Conservation (phyloP, 371 early-diverging fungal genomes). For the Rhizopus arrhizus region DNA sequence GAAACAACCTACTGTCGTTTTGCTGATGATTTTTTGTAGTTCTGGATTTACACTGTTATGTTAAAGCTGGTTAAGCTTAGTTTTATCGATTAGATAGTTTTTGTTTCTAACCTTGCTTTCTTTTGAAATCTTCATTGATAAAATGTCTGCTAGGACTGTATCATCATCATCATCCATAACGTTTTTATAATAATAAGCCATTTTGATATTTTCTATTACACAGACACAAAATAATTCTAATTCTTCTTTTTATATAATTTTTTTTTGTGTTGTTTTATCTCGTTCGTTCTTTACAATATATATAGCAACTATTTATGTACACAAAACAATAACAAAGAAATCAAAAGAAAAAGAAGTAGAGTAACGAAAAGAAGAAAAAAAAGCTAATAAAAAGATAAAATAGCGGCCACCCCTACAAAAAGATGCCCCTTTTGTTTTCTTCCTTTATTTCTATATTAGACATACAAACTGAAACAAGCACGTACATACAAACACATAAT, state of each 20-base stretch:
- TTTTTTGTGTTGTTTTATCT: neutral
- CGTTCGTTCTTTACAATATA: neutral
- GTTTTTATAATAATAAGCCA: neutral
- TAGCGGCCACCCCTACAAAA: neutral
- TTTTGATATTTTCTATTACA: conserved; percentile 1
- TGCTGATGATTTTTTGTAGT: neutral
- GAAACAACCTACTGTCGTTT: neutral
- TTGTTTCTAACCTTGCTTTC: conserved; percentile 12
- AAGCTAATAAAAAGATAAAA: neutral
- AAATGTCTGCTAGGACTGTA: conserved; percentile 25
- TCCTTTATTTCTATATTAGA: neutral
- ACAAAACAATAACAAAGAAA: neutral
- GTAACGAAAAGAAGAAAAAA: conserved; percentile 10
- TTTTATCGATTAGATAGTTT: neutral
- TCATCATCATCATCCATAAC: conserved; percentile 20
- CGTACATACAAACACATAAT: neutral
- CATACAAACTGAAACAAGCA: neutral
- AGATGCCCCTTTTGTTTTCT: conserved; percentile 3
- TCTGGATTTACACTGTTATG: too few relatives aligned
- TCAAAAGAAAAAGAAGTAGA: conserved; percentile 4
- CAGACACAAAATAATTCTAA: neutral
- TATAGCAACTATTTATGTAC: neutral
- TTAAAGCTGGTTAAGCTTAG: neutral
- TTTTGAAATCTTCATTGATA: conserved; percentile 20
- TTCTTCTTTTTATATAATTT: neutral